Evolutionary conservation across 1,284 basidiomycete species (phyloP).

Genomic region (Cutaneotrichosporon cyanovorans): DNA sequence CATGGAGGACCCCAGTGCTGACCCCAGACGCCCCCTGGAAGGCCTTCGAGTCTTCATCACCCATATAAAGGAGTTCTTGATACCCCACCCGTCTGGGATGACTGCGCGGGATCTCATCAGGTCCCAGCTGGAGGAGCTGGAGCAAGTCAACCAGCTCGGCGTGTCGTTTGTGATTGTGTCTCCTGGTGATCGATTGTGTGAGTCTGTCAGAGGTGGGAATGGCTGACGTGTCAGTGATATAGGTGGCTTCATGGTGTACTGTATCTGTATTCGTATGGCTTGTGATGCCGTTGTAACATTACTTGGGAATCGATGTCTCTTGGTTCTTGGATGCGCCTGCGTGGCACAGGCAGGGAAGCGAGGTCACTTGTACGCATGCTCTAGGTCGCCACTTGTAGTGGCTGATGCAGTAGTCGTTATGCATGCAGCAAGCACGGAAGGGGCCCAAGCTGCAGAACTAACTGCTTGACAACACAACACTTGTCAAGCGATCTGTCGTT

Average conservation of each 20-base stretch:
- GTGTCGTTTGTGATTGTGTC: slow-evolving; percentile 32
- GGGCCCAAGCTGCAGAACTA: too few species aligned
- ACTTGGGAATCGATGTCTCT: too few species aligned
- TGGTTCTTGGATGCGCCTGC: too few species aligned
- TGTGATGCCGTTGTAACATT: neutral
- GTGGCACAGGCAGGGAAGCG: too few species aligned
- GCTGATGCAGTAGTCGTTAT: too few species aligned
- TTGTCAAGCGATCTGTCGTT: too few species aligned
- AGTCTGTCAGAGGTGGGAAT: slow-evolving; percentile 6
- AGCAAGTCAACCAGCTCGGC: slow-evolving; percentile 23
- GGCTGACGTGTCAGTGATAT: slow-evolving; percentile 12
- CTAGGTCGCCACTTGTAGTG: too few species aligned
- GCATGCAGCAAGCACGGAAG: too few species aligned
- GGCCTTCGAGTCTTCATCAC: slow-evolving; percentile 39
- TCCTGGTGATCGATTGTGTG: slow-evolving; percentile 37
- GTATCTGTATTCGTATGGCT: too few species aligned
- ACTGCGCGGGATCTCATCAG: slow-evolving; percentile 31
- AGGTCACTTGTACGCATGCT: too few species aligned
- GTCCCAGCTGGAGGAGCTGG: slow-evolving; percentile 29
- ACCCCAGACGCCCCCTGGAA: slow-evolving; percentile 22
- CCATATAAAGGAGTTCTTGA: slow-evolving; percentile 42
- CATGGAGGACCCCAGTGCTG: neutral
- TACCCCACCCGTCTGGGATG: slow-evolving; percentile 35
- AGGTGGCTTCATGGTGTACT: too few species aligned
- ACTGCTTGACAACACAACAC: too few species aligned